Percentiles rank a stretch among this genome's conserved stretches.
Evolutionary conservation across 768 basidiomycete genomes (phyloP).

Genomic region (Hericium rajendrae): DNA sequence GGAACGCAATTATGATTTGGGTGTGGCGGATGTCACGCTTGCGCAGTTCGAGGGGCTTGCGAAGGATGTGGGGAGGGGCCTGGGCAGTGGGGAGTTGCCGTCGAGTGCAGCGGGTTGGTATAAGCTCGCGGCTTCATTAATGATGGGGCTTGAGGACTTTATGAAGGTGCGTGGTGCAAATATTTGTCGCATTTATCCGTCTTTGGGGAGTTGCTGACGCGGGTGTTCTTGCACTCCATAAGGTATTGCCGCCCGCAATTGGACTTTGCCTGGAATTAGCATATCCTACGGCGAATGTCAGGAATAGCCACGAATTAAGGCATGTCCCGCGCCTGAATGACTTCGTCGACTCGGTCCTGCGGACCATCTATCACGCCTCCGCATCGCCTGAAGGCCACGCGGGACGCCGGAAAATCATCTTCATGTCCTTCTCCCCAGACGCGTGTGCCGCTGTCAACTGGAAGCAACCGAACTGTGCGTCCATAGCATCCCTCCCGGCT

Average conservation of each 20-base stretch:
- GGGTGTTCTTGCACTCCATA: slow-evolving; percentile 2
- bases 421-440: slow-evolving; percentile 86
- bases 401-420: slow-evolving; percentile 72
- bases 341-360: slow-evolving; percentile 78
- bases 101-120: slow-evolving; percentile 35
- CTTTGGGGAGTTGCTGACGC: background rate
- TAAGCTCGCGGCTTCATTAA: slow-evolving; percentile 13
- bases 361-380: slow-evolving; percentile 68
- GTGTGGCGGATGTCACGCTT: slow-evolving; percentile 77
- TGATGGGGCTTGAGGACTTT: background rate
- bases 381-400: slow-evolving; percentile 38
- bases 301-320: slow-evolving; percentile 33
- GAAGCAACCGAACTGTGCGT: slow-evolving; percentile 98
- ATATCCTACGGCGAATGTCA: slow-evolving; percentile 50
- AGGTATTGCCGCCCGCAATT: slow-evolving; percentile 52
- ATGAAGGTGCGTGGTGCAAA: slow-evolving; percentile 1
- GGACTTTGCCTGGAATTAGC: slow-evolving; percentile 81
- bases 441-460: slow-evolving; percentile 89
- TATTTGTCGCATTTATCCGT: background rate
- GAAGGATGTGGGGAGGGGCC: slow-evolving; percentile 33
- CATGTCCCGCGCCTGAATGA: slow-evolving; percentile 63
- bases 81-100: slow-evolving; percentile 18
- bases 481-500: background rate
- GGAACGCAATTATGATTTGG: slow-evolving; percentile 59
- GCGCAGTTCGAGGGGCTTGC: slow-evolving; percentile 72